phyloP scores from a whole-genome alignment of 2,329 filamentous ascomycete genomes.

The Aspergillus melleus region DNA sequence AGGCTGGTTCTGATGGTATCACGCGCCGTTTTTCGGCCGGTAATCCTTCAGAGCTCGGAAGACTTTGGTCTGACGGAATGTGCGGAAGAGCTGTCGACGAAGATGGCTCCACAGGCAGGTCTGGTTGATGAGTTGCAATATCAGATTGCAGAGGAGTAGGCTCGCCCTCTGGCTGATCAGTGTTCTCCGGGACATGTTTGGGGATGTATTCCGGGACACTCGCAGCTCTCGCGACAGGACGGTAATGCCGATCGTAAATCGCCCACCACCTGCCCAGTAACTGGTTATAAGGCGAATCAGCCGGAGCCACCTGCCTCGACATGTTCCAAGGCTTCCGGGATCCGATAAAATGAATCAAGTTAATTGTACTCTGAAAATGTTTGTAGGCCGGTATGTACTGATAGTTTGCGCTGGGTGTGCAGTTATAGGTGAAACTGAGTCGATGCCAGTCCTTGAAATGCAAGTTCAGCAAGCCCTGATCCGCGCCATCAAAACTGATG shows the following conservation, averaged over 20 bases:
- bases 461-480: slow-evolving; percentile 94
- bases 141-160: background rate
- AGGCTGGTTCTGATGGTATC: background rate
- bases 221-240: slow-evolving; percentile 31
- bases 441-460: slow-evolving; percentile 86
- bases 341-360: slow-evolving; percentile 92
- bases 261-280: slow-evolving; percentile 90
- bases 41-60: background rate
- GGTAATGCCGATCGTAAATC: slow-evolving; percentile 86
- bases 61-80: background rate
- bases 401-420: slow-evolving; percentile 93
- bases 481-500: slow-evolving; percentile 94
- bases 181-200: background rate
- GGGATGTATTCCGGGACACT: background rate
- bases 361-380: slow-evolving; percentile 88
- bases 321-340: slow-evolving; percentile 83
- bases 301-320: slow-evolving; percentile 42
- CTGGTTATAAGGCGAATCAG: slow-evolving; percentile 66
- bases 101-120: background rate
- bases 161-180: background rate
- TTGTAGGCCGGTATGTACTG: slow-evolving; percentile 95
- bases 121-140: background rate
- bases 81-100: background rate
- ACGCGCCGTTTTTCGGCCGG: background rate
- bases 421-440: slow-evolving; percentile 93